Conservation (phyloP, 768 basidiomycete genomes). For the Lactarius sanguifluus region DNA sequence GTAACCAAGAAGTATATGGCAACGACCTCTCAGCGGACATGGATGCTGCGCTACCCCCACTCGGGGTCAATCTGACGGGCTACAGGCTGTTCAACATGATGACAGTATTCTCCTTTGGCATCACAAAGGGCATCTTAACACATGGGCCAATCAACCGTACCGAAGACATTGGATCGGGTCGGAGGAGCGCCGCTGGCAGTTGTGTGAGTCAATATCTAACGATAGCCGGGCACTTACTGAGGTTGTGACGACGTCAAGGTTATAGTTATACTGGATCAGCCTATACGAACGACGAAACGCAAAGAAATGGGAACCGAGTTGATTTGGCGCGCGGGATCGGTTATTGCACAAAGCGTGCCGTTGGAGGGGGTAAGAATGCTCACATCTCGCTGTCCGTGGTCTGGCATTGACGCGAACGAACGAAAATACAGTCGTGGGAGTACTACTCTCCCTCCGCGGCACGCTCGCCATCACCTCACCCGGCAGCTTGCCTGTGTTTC, state of each 20-base stretch:
- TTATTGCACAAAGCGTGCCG: neutral
- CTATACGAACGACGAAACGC: neutral
- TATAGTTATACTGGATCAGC: slow-evolving; percentile 10
- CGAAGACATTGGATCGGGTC: slow-evolving; percentile 17
- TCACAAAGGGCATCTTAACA: slow-evolving; percentile 12
- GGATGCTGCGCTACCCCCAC: neutral
- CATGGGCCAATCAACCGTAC: slow-evolving; percentile 3
- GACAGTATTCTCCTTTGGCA: neutral
- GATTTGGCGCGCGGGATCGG: slow-evolving; percentile 9
- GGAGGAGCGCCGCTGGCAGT: slow-evolving; percentile 5
- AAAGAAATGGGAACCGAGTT: neutral
- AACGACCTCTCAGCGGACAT: neutral
- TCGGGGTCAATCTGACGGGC: slow-evolving; percentile 16
- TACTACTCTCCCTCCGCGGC: slow-evolving; percentile 6
- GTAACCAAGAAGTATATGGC: neutral
- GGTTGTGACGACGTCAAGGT: neutral
- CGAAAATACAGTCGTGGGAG: neutral
- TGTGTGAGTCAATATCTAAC: slow-evolving; percentile 6
- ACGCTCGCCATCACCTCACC: slow-evolving; percentile 5
- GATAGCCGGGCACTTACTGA: neutral
- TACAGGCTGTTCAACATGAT: slow-evolving; percentile 16
- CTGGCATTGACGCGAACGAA: neutral
- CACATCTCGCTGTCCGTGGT: neutral
- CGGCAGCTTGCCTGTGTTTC: slow-evolving; percentile 8
- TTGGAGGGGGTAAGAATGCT: slow-evolving; percentile 14